These are phyloP conservation scores for Hyaloperonospora brassicae DNA, from an alignment of 352 stramenopile species.

Conservation along the genomic window DNA sequence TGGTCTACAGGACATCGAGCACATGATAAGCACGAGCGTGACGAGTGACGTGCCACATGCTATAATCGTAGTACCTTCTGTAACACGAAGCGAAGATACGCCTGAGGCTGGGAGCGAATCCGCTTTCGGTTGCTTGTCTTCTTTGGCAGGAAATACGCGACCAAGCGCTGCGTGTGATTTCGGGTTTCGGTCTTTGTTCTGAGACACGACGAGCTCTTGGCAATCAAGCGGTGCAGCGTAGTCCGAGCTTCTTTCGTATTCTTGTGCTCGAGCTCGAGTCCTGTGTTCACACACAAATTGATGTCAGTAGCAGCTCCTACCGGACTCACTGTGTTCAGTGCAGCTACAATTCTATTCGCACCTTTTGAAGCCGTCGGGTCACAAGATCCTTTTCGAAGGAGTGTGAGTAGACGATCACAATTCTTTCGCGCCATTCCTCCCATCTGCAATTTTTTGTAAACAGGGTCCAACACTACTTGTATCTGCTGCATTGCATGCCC, in stretches of 20 bases:
- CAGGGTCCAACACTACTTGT: constrained; percentile 46
- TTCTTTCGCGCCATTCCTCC: constrained; percentile 45
- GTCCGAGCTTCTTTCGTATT: constrained; percentile 77
- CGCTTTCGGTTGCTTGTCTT: constrained; percentile 53
- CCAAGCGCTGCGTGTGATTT: constrained; percentile 34
- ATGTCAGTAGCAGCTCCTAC: neutral
- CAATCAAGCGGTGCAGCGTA: constrained; percentile 52
- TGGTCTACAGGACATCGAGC: constrained; percentile 28
- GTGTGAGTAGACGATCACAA: constrained; percentile 40
- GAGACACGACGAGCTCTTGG: constrained; percentile 45
- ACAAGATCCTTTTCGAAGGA: constrained; percentile 46
- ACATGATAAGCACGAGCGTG: neutral
- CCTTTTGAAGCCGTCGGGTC: constrained; percentile 33
- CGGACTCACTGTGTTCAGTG: neutral
- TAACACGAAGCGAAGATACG: constrained; percentile 59
- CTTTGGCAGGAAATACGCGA: constrained; percentile 56
- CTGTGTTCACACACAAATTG: constrained; percentile 7
- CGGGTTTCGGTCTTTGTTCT: constrained; percentile 56
- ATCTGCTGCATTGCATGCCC: constrained; percentile 28
- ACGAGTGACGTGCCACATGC: constrained; percentile 4
- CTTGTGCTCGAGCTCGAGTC: constrained; percentile 44
- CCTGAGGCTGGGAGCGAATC: constrained; percentile 45
- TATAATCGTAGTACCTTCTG: constrained; percentile 38
- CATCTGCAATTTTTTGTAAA: constrained; percentile 63
- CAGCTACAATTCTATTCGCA: neutral